Evolutionary conservation across 768 basidiomycete species (phyloP).

Genomic region (Cyathus striatus): DNA sequence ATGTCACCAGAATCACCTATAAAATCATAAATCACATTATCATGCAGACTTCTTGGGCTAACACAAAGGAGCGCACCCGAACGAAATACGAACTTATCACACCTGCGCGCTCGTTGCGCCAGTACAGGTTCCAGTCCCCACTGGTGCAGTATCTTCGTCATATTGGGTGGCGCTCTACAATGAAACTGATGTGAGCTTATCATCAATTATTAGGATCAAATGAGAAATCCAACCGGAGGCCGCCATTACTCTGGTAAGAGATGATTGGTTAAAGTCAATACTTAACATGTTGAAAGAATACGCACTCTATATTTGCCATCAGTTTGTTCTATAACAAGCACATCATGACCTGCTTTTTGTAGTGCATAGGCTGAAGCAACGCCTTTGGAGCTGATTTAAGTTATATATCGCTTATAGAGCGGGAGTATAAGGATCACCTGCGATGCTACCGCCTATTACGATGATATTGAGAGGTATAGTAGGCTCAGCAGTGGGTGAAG

Average conservation of each 20-base stretch:
- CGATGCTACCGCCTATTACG: conserved; percentile 44
- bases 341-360: conserved; percentile 52
- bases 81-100: conserved; percentile 23
- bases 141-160: conserved; percentile 47
- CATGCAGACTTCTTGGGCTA: not conserved
- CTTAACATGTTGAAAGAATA: not conserved
- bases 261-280: not conserved
- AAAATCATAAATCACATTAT: not conserved
- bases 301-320: conserved; percentile 37
- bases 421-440: conserved; percentile 18
- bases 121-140: conserved; percentile 50
- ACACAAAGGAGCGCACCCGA: conserved; percentile 14
- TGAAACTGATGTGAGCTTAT: not conserved
- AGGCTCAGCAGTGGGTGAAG: no score
- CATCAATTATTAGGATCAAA: not conserved
- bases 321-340: conserved; percentile 49
- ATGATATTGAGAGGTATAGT: conserved; percentile 27
- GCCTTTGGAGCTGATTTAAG: conserved; percentile 32
- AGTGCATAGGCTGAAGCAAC: conserved; percentile 53
- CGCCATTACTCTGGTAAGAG: conserved; percentile 28
- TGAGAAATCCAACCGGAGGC: conserved; percentile 26
- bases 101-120: conserved; percentile 27
- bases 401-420: conserved; percentile 2
- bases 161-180: conserved; percentile 46
- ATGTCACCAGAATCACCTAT: conserved; percentile 38